Base-by-base conservation (phyloP, 345 rosid species). In the Draba incana region DNA sequence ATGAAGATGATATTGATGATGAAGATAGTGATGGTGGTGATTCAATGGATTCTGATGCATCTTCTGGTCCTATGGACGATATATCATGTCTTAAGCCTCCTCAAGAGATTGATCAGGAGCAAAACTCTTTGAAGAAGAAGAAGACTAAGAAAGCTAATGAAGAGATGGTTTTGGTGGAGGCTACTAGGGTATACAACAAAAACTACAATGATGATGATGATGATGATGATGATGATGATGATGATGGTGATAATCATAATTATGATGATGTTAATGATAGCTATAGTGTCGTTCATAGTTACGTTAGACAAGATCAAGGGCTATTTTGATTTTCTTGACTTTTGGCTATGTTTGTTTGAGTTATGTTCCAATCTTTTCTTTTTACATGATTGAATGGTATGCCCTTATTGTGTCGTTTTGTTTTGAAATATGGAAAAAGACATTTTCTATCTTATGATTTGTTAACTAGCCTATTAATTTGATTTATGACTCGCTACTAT, bases 11-110 rank as follows among this genome's bases (percentile, higher is more conserved):
- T 5, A 74, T 57, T 31, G 62, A 51, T 33, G 54, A 64, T 43
- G 69, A 38, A 49, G 70, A 75, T 57, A 64, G 73, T 33, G n/a
- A 51, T 45, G 68, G 64, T 45, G 49, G 77, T 78, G 93, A 88
- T 56, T 88, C 93, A 15, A 84, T 88, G 93, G 83, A 81, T 37
- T 88, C 93, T 23, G 93, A 88, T 75, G 93, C 93, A 42, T 85
- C 90, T 68, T 88, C 93, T 50, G 87, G 90, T 43, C 90, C 85
- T 7, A 67, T 75, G 78, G 74, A 75, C 62, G 63, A 68, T 15
- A 74, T 68, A 10, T 66, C 61, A 24, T 54, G 6, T 67, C 64
- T 74, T 35, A 60, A 53, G 13, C 63, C 23, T 30, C 52, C 46
- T 38, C 68, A 67, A 61, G 63, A 61, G 51, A 55, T 30, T 38